phyloP scores from a whole-genome alignment of 176 grass and related monocot species.

The Bolboschoenus planiculmis region DNA sequence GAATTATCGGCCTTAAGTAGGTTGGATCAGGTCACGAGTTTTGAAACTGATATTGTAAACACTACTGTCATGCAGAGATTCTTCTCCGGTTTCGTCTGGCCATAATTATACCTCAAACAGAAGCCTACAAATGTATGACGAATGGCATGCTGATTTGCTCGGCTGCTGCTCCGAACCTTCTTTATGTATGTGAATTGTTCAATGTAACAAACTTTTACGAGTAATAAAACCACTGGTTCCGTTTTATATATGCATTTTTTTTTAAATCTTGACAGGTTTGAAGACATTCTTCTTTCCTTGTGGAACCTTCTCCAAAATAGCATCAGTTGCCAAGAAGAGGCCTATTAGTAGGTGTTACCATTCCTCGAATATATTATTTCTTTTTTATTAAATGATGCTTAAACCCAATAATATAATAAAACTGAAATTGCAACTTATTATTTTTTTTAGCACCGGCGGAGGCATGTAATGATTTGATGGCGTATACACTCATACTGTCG shows the following conservation, averaged over 20 bases:
- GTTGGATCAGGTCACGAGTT: not conserved
- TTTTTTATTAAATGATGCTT: not conserved
- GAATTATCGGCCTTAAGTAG: not conserved
- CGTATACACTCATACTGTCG: constrained; percentile 77
- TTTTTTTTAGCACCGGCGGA: constrained; percentile 58
- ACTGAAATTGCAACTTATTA: constrained; percentile 1
- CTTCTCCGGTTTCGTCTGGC: constrained; percentile 46
- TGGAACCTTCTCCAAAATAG: constrained; percentile 88
- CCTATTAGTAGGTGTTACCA: constrained; percentile 55
- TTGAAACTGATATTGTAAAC: constrained; percentile 6
- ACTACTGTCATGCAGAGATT: constrained; percentile 34
- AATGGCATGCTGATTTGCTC: constrained; percentile 98
- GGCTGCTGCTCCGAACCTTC: constrained; percentile 94
- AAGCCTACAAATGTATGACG: constrained; percentile 39
- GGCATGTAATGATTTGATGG: constrained; percentile 96
- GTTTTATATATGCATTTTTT: constrained; percentile 2
- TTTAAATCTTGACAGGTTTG: constrained; percentile 40
- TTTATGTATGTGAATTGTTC: constrained; percentile 64
- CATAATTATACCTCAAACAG: constrained; percentile 37
- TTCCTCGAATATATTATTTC: not conserved
- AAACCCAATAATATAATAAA: not conserved
- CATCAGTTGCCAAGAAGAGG: constrained; percentile 68
- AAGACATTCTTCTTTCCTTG: constrained; percentile 91
- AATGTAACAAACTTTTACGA: not conserved
- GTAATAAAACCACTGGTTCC: not conserved